These are phyloP conservation scores for Colletotrichum scovillei DNA, from an alignment of 2,329 filamentous ascomycete species.

Conservation along the genomic window DNA sequence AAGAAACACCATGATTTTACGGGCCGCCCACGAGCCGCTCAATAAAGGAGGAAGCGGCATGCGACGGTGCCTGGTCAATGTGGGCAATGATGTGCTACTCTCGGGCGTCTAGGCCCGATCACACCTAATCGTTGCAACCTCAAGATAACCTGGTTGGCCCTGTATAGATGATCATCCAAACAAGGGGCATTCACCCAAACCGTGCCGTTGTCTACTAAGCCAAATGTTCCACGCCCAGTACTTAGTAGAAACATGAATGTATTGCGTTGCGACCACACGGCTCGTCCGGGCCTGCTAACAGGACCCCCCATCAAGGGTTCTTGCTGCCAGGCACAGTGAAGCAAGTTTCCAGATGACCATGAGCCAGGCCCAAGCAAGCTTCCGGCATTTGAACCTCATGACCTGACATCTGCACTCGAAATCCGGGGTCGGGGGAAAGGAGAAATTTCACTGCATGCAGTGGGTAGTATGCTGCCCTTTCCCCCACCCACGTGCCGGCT, in stretches of 20 bases:
- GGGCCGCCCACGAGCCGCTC: neutral
- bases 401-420: neutral
- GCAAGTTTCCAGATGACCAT: too few species aligned
- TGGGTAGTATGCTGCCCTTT: neutral
- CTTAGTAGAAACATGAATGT: too few species aligned
- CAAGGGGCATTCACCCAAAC: neutral
- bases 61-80: neutral
- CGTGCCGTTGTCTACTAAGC: neutral
- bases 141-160: neutral
- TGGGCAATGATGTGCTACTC: neutral
- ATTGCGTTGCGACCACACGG: neutral
- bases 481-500: slow-evolving; percentile 16
- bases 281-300: neutral
- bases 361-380: neutral
- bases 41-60: neutral
- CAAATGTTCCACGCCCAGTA: neutral
- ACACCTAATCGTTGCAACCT: neutral
- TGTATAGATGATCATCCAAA: neutral
- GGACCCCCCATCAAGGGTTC: too few species aligned
- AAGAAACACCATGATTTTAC: neutral
- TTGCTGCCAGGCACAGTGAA: neutral
- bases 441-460: neutral
- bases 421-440: slow-evolving; percentile 23
- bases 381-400: neutral
- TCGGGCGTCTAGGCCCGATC: neutral